Evolutionary conservation across 805 yeast genomes (phyloP), one percentile per base, ranked within the genome.

Genomic region (Cyberlindnera nakhonratchasimensis): DNA sequence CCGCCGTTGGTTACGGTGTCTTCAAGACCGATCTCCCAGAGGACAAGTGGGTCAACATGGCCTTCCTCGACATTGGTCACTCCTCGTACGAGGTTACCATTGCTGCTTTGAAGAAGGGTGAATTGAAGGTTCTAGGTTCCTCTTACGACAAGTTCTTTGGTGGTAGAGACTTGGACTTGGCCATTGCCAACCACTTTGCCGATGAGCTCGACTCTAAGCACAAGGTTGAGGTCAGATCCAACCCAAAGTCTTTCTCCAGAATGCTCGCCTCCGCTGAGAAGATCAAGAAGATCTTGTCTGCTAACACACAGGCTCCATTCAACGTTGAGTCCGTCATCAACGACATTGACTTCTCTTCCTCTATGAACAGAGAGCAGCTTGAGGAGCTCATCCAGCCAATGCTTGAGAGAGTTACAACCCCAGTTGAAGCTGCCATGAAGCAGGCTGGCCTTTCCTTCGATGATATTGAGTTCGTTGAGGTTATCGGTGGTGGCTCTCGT

Each of bases 1-100:
- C 99, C 48, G 98, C 97, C 59, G 96, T 93, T 53, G 95, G 97
- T 58, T 95, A 93, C 74, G 99, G 99, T 75, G 96, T 93, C 48
- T 93, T 93, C 84, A 90, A 93, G 79, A 78, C 86, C 53, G 97
- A 91, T 63, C 77, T 93, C 60, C 96, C 98, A 60, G 98, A 89
- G 68, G 96, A 87, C 59, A 85, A 83, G 67, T 83, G 90, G 62
- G 82, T 85, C 72, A 84, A 78, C 61, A 85, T 93, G 57, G 97
- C 95, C 38, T 86, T 93, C 59, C 82, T 93, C 47, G 99, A 93
- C 69, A 86, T 95, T 67, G 99, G 99, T 58, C 96, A 93, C 75
- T 88, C 98, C 33, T 80, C 96, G 38, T 91, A 80, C 76, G 86
- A 93, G 53, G 95, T 95, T 53, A 72, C 93, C 51, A 75, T 93